These are phyloP conservation scores for Nectriaceae sp. DNA, from an alignment of 2,329 filamentous ascomycete species.

Conservation along the genomic window DNA sequence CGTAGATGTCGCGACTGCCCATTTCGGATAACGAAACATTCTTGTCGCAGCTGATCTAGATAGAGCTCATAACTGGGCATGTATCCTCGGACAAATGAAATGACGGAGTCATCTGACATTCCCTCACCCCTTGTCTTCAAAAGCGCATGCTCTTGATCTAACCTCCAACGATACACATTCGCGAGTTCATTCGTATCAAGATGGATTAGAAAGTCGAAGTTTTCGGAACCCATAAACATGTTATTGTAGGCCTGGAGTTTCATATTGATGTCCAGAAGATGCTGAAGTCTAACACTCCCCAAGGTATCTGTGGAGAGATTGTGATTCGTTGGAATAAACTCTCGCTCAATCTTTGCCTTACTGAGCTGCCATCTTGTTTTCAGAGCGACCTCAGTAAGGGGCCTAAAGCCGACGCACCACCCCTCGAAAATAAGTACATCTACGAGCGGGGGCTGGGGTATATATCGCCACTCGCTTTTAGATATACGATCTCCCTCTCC, in stretches of 20 bases:
- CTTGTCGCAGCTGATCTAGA: conserved; percentile 12
- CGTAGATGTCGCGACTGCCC: conserved; percentile 5
- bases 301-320: not conserved
- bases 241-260: conserved; percentile 23
- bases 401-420: conserved; percentile 26
- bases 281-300: conserved; percentile 12
- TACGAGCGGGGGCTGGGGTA: conserved; percentile 8
- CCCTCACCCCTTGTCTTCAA: conserved; percentile 19
- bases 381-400: conserved; percentile 12
- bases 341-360: not conserved
- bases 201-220: conserved; percentile 24
- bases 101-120: conserved; percentile 26
- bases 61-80: conserved; percentile 29
- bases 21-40: not conserved
- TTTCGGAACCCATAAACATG: conserved; percentile 16
- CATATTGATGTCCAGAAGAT: conserved; percentile 22
- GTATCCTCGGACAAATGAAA: conserved; percentile 26
- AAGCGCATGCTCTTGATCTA: conserved; percentile 21
- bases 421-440: conserved; percentile 28
- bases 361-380: conserved; percentile 15
- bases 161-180: conserved; percentile 26
- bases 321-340: not conserved
- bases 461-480: conserved; percentile 16
- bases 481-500: conserved; percentile 23
- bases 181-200: conserved; percentile 23